These are phyloP conservation scores for Aspergillus calidoustus DNA, from an alignment of 2,329 filamentous ascomycete genomes.

Conservation along the genomic window DNA sequence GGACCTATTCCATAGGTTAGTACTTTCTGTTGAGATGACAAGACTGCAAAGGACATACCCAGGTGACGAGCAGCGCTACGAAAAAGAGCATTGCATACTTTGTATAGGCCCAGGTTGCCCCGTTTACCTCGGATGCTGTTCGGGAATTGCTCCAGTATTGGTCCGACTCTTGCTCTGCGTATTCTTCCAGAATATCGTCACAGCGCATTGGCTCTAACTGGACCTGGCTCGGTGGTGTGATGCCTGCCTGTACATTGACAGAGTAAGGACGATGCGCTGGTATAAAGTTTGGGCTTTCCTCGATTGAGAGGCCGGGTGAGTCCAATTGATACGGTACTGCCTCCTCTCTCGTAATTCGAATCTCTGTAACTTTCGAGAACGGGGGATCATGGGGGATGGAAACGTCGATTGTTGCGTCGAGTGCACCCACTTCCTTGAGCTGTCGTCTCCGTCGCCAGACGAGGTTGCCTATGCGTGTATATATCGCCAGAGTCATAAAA, in stretches of 20 bases:
- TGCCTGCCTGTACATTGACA: conserved; percentile 37
- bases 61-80: conserved; percentile 48
- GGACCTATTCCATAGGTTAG: conserved; percentile 52
- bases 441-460: conserved; percentile 63
- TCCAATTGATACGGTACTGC: conserved; percentile 21
- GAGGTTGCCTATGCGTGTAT: conserved; percentile 45
- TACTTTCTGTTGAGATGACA: neutral
- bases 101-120: conserved; percentile 45
- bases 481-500: conserved; percentile 44
- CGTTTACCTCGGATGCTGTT: conserved; percentile 34
- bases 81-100: conserved; percentile 48
- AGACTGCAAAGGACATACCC: conserved; percentile 31
- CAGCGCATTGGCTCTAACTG: conserved; percentile 16
- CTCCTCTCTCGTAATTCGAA: conserved; percentile 64
- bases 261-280: conserved; percentile 36
- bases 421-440: conserved; percentile 59
- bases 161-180: neutral
- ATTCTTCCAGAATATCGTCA: neutral
- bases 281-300: neutral
- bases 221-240: neutral
- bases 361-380: conserved; percentile 64
- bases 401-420: conserved; percentile 48
- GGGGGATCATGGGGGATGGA: conserved; percentile 49
- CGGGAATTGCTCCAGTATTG: neutral
- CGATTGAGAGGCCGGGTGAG: neutral